These are phyloP conservation scores for Kalmanozyma brasiliensis DNA, from an alignment of 1,284 basidiomycete genomes.

Conservation along the genomic window DNA sequence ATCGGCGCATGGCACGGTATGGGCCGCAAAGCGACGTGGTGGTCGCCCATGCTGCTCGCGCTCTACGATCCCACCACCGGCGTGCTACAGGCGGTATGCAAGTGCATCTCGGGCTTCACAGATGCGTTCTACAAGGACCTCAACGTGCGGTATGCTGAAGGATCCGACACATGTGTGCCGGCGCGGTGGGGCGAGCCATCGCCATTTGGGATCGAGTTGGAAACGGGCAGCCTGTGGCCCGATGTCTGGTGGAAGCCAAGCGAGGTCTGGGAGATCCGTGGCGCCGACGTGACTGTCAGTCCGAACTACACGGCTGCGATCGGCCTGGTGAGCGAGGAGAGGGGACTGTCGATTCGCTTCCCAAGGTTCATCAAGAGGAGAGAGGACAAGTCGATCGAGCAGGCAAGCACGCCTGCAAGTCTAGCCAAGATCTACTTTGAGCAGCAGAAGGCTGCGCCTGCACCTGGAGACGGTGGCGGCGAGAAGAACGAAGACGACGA, in stretches of 20 bases:
- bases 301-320: slow-evolving; percentile 86
- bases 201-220: slow-evolving; percentile 46
- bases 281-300: slow-evolving; percentile 83
- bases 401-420: slow-evolving; percentile 50
- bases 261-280: slow-evolving; percentile 80
- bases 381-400: slow-evolving; percentile 56
- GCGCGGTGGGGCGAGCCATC: slow-evolving; percentile 26
- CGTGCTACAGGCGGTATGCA: slow-evolving; percentile 72
- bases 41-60: slow-evolving; percentile 88
- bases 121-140: slow-evolving; percentile 79
- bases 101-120: slow-evolving; percentile 78
- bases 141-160: slow-evolving; percentile 44
- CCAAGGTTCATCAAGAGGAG: slow-evolving; percentile 68
- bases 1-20: slow-evolving; percentile 84
- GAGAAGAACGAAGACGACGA: slow-evolving; percentile 20
- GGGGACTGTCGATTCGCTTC: slow-evolving; percentile 72
- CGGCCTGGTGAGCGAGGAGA: slow-evolving; percentile 74
- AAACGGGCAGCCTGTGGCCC: slow-evolving; percentile 75
- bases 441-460: slow-evolving; percentile 48
- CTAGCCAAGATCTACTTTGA: slow-evolving; percentile 59
- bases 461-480: slow-evolving; percentile 12
- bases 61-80: slow-evolving; percentile 78
- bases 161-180: slow-evolving; percentile 31
- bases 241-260: slow-evolving; percentile 78
- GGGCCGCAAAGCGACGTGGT: slow-evolving; percentile 91